These are phyloP conservation scores for Pouteria campechiana DNA, from an alignment of 179 eudicot genomes.

Conservation along the genomic window DNA sequence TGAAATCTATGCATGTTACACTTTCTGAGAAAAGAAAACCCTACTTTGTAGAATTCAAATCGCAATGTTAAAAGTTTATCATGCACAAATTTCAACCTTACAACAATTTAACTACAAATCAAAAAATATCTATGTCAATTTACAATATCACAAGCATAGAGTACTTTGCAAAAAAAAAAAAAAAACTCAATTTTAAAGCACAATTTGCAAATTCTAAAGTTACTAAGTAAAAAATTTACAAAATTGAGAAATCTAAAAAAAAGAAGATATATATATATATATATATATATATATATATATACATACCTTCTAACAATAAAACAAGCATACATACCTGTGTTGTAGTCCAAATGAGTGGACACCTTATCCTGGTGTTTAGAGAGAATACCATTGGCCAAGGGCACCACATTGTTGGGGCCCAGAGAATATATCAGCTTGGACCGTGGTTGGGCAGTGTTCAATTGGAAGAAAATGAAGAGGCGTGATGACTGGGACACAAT, in stretches of 20 bases:
- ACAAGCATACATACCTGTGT: conserved; percentile 33
- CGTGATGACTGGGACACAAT: conserved; percentile 14
- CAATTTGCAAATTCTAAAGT: neutral
- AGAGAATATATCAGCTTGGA: conserved; percentile 35
- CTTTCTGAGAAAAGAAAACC: no score
- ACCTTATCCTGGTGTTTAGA: conserved; percentile 19
- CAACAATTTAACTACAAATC: no score
- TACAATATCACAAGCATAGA: no score
- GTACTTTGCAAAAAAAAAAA: no score
- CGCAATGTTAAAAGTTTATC: no score
- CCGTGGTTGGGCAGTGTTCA: conserved; percentile 28
- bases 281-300: neutral
- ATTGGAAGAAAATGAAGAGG: conserved; percentile 61
- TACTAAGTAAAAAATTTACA: neutral
- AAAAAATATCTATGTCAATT: no score
- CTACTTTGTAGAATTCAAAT: no score
- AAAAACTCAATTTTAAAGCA: no score
- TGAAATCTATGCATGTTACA: no score
- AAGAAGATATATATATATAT: no score
- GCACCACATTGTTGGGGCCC: conserved; percentile 28
- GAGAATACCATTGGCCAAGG: conserved; percentile 10
- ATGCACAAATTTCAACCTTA: no score
- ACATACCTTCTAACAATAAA: neutral
- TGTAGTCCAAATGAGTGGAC: conserved; percentile 40
- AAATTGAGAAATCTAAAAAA: neutral